Evolutionary conservation across 768 basidiomycete species (phyloP), one percentile per base, ranked within the genome.

Genomic region (Boletus vermiculosoides): DNA sequence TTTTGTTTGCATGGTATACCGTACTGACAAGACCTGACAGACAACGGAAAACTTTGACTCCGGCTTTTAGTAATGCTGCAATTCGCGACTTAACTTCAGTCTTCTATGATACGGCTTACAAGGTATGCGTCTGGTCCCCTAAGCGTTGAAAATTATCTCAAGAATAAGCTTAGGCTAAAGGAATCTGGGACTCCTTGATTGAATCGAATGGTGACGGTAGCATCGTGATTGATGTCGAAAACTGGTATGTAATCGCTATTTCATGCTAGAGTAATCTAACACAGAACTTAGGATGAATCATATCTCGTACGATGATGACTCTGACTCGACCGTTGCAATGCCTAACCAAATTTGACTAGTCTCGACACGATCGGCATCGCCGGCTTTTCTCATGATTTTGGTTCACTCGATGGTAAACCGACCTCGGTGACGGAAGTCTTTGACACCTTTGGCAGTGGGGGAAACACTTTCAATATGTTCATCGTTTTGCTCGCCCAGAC

Each of bases 371-470:
- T 79, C 48, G 78, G 80, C 12, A 74, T 77, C 45, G 77, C 76
- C 3, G 74, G 79, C 0, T 78, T 80, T 62, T 73, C 77, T 7
- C 76, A 79, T 62, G 71, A 79, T 58, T 80, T 80, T 56, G 72
- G 73, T 10, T 64, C 77, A 0, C 68, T 81, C 18, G 70, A 73
- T 2, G 77, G 78, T 15, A 70, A 75, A 54, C 39, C 22, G 4
- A 49, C 66, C 8, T 45, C 65, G 0, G 71, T 75, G 10, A 62
- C 65, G 3, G 60, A 59, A 7, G 53, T 64, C 0, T 68, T 76
- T 46, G 70, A 73, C 7, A 39, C 63, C 9, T 50, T 75, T 22
- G 50, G 44, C 12, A 37, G 53, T 23, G 49, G 56, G 16, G 60
- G 54, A 52, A 51, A 59, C 4, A 20, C 48, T 23, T 8, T 59